Evolutionary conservation across 2,329 filamentous ascomycete genomes (phyloP).

Genomic region (Colletotrichum plurivorum): DNA sequence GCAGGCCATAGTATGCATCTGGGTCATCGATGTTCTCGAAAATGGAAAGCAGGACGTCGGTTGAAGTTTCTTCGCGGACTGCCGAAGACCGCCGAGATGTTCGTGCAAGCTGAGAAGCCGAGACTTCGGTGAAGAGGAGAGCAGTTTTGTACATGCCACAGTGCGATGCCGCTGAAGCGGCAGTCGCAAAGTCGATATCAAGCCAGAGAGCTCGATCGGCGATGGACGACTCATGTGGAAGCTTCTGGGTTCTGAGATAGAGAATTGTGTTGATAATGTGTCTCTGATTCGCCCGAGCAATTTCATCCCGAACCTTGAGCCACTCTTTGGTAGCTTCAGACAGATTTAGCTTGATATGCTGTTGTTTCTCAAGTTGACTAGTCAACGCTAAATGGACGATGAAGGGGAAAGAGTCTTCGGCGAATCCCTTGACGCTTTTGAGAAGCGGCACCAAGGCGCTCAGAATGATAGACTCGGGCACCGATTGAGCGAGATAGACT

Average conservation of each 20-base stretch:
- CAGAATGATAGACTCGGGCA: constrained; percentile 76
- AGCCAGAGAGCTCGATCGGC: constrained; percentile 88
- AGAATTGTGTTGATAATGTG: constrained; percentile 84
- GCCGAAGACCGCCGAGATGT: constrained; percentile 78
- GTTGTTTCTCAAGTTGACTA: constrained; percentile 74
- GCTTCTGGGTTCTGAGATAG: constrained; percentile 86
- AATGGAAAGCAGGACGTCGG: constrained; percentile 81
- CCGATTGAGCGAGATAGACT: constrained; percentile 71
- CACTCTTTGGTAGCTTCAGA: constrained; percentile 77
- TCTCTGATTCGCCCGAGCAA: constrained; percentile 66
- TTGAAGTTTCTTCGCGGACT: constrained; percentile 65
- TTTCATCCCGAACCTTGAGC: constrained; percentile 64
- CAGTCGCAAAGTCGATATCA: constrained; percentile 81
- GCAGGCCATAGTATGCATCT: constrained; percentile 94
- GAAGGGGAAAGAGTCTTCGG: constrained; percentile 83
- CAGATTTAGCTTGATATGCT: constrained; percentile 71
- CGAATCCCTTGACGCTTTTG: constrained; percentile 75
- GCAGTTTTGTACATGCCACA: constrained; percentile 92
- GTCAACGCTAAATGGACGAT: constrained; percentile 86
- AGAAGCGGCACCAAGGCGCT: constrained; percentile 78
- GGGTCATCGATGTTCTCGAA: constrained; percentile 96
- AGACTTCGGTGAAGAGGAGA: constrained; percentile 85
- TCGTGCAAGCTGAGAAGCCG: constrained; percentile 68
- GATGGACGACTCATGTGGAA: constrained; percentile 82
- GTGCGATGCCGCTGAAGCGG: constrained; percentile 78